These are phyloP conservation scores for Wallacemonas sp. DNA, from an alignment of 208 protist genomes.

Conservation along the genomic window DNA sequence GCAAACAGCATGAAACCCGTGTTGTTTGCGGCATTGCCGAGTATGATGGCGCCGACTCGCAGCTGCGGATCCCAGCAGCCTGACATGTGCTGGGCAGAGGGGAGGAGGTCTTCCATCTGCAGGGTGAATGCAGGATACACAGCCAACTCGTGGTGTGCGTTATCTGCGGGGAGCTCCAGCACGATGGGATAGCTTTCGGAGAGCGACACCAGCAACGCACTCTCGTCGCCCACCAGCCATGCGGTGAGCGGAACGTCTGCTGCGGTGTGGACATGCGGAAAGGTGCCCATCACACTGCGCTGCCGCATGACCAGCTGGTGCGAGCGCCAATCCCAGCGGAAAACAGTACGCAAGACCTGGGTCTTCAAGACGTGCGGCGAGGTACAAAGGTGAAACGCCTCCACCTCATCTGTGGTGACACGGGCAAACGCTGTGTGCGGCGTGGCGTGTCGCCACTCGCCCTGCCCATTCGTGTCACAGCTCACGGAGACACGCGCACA, in stretches of 20 bases:
- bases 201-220: constrained; percentile 5
- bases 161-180: background rate
- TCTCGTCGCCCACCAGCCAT: background rate
- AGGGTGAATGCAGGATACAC: constrained; percentile 1
- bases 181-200: background rate
- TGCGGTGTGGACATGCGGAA: background rate
- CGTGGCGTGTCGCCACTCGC: background rate
- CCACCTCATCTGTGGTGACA: background rate
- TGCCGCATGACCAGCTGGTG: background rate
- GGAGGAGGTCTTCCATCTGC: background rate
- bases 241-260: background rate
- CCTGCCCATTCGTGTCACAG: background rate
- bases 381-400: background rate
- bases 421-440: background rate
- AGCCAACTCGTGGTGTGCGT: background rate
- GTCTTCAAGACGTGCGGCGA: background rate
- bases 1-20: background rate
- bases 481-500: background rate
- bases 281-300: background rate
- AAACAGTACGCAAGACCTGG: background rate
- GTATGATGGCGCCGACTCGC: constrained; percentile 6
- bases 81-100: background rate
- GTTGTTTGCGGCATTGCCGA: background rate
- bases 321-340: background rate
- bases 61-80: constrained; percentile 12